phyloP scores from a whole-genome alignment of 805 yeast species.

The Cyberlindnera mycetangii region DNA sequence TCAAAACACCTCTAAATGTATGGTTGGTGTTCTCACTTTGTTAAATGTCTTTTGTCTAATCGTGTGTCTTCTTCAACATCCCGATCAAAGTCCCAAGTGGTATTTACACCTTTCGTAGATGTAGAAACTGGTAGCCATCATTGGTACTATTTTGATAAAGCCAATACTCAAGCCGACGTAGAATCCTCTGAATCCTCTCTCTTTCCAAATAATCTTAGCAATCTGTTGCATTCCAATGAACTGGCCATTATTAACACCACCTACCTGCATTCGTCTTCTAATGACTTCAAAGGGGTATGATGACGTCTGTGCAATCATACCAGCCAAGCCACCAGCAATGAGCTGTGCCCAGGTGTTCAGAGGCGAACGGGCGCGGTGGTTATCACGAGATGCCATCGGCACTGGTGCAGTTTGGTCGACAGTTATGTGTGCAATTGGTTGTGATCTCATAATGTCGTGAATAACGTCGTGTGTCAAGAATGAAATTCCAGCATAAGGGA shows the following conservation, averaged over 20 bases:
- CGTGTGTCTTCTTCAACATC: background rate
- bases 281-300: constrained; percentile 96
- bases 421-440: constrained; percentile 50
- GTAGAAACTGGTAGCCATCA: constrained; percentile 95
- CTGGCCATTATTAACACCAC: constrained; percentile 65
- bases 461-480: constrained; percentile 90
- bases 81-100: constrained; percentile 42
- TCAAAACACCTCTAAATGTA: background rate
- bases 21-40: background rate
- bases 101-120: constrained; percentile 87
- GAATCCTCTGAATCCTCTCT: constrained; percentile 81
- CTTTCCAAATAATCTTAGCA: constrained; percentile 58
- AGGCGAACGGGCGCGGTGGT: constrained; percentile 49
- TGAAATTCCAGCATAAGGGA: constrained; percentile 97
- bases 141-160: constrained; percentile 90
- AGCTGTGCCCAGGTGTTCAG: constrained; percentile 89
- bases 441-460: constrained; percentile 81
- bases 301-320: constrained; percentile 92
- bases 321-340: constrained; percentile 93
- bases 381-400: constrained; percentile 5
- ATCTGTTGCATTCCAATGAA: constrained; percentile 53
- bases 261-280: constrained; percentile 93
- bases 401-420: constrained; percentile 27
- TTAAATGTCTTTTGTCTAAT: background rate
- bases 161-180: constrained; percentile 96